A percentile compares a stretch with the other conserved stretches of the same genome.
Evolutionary conservation across 805 yeast species (phyloP).

Genomic region (Candida alai): DNA sequence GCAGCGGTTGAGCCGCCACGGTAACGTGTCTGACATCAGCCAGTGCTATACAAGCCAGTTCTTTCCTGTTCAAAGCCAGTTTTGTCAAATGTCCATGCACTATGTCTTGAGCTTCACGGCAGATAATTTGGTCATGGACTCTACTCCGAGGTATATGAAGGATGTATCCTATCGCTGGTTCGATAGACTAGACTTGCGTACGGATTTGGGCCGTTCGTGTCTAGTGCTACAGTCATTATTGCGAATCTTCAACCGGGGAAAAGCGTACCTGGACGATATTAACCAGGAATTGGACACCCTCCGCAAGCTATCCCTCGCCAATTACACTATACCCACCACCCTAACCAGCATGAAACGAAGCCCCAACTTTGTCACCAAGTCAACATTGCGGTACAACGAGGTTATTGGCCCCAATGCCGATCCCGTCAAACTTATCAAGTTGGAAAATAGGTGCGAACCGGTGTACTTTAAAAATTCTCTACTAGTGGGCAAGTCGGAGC

Average conservation of each 20-base stretch:
- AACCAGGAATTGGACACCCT: conserved; percentile 19
- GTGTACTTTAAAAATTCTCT: conserved; percentile 21
- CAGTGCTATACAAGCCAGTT: conserved; percentile 14
- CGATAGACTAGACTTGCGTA: conserved; percentile 23
- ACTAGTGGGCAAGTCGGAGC: conserved; percentile 26
- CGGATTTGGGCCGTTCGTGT: conserved; percentile 22
- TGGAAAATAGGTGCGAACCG: conserved; percentile 13
- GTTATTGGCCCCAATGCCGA: conserved; percentile 11
- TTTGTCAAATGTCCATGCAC: conserved; percentile 29
- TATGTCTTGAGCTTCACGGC: conserved; percentile 22
- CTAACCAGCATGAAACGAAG: conserved; percentile 22
- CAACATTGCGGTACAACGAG: conserved; percentile 26
- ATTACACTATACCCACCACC: conserved; percentile 22
- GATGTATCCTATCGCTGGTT: conserved; percentile 29
- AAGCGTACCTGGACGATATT: conserved; percentile 5
- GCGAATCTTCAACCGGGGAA: conserved; percentile 14
- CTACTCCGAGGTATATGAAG: conserved; percentile 29
- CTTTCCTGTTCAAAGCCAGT: conserved; percentile 18
- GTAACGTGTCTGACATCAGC: conserved; percentile 2
- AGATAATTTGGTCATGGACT: conserved; percentile 20
- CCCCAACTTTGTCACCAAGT: conserved; percentile 23
- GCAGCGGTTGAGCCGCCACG: conserved; percentile 17
- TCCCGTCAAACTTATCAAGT: conserved; percentile 14
- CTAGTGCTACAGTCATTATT: conserved; percentile 24
- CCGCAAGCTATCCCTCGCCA: conserved; percentile 19